phyloP scores from a whole-genome alignment of 164 flowering plant genomes.

The Nelumbo lutea region DNA sequence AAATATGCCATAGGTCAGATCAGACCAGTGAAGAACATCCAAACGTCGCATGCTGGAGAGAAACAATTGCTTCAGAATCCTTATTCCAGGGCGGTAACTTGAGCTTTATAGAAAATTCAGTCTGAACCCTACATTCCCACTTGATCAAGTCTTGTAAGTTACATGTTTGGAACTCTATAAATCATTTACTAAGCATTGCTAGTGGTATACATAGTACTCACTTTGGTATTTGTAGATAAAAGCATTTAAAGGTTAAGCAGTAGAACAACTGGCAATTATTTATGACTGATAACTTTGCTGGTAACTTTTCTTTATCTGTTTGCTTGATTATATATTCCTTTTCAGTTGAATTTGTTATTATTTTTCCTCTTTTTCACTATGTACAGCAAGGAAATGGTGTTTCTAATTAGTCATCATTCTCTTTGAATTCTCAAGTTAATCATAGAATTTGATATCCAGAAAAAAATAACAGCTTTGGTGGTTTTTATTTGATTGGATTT shows the following conservation, averaged over 20 bases:
- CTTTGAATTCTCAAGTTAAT: no score
- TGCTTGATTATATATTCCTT: no score
- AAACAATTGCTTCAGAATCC: background rate
- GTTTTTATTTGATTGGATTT: no score
- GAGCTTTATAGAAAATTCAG: background rate
- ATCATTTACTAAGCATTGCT: background rate
- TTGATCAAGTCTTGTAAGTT: background rate
- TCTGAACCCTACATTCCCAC: no score
- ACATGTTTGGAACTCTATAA: background rate
- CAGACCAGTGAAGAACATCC: background rate
- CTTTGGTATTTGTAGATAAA: background rate
- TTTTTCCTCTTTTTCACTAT: no score
- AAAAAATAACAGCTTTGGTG: no score
- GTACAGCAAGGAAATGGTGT: no score
- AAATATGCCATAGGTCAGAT: background rate
- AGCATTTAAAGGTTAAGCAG: background rate
- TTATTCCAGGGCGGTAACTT: background rate
- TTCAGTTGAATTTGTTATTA: no score
- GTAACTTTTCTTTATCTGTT: background rate
- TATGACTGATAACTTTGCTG: background rate
- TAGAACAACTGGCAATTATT: background rate
- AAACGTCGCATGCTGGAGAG: background rate
- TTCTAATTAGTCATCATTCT: no score
- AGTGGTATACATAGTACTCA: no score
- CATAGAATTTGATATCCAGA: no score